Percentiles rank a stretch among this genome's conserved stretches.
phyloP scores from a whole-genome alignment of 306 rosid species.

The Lathyrus oleraceus region DNA sequence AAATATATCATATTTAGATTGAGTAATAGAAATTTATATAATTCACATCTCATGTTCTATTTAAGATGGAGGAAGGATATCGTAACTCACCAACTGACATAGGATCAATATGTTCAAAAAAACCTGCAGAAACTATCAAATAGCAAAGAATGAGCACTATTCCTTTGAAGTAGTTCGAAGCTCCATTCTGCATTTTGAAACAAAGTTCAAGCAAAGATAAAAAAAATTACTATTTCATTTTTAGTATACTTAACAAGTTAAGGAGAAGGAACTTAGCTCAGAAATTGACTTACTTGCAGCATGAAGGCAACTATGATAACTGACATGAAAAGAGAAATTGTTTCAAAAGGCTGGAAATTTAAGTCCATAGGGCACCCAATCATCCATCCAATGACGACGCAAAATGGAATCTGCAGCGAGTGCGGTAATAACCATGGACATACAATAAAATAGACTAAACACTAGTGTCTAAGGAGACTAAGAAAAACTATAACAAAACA shows the following conservation, averaged over 20 bases:
- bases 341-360: conserved; percentile 70
- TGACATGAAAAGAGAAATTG: conserved; percentile 61
- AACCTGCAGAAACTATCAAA: conserved; percentile 36
- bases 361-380: conserved; percentile 65
- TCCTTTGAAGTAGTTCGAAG: conserved; percentile 35
- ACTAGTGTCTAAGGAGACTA: background rate
- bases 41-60: background rate
- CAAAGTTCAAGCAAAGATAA: conserved; percentile 1
- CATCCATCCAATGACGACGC: conserved; percentile 69
- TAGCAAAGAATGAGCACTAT: conserved; percentile 36
- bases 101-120: conserved; percentile 19
- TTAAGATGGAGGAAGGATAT: background rate
- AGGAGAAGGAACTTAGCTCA: background rate
- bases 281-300: conserved; percentile 52
- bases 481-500: background rate
- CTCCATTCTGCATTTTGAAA: conserved; percentile 31
- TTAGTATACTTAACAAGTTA: background rate
- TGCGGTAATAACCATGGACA: conserved; percentile 6
- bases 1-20: background rate
- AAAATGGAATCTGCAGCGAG: conserved; percentile 63
- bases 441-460: background rate
- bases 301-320: conserved; percentile 66
- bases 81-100: conserved; percentile 23
- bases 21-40: background rate
- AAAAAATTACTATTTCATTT: background rate